These are phyloP conservation scores for Termitomyces sp. DNA, from an alignment of 768 basidiomycete genomes.

Conservation along the genomic window DNA sequence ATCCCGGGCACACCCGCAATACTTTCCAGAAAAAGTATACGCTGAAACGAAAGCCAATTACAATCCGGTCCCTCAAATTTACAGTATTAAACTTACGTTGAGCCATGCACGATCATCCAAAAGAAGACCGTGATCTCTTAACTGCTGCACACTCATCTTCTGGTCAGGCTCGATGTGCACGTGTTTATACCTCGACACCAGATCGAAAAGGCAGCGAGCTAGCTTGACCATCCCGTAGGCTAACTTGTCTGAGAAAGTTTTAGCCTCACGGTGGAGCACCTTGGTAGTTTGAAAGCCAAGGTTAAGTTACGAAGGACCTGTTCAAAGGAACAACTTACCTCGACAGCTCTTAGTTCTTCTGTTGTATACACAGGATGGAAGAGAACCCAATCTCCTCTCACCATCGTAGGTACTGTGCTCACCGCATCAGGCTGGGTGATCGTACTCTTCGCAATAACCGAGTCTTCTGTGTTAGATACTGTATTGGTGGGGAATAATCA, in stretches of 20 bases:
- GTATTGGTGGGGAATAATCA: neutral
- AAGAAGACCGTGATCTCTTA: conserved; percentile 68
- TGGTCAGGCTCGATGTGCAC: conserved; percentile 52
- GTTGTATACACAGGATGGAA: conserved; percentile 89
- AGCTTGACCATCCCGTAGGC: conserved; percentile 60
- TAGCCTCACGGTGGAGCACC: conserved; percentile 67
- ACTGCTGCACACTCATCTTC: conserved; percentile 65
- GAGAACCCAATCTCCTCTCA: conserved; percentile 82
- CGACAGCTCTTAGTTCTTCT: conserved; percentile 66
- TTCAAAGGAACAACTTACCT: conserved; percentile 34
- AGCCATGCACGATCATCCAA: conserved; percentile 78
- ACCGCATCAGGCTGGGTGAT: conserved; percentile 40
- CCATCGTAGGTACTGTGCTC: conserved; percentile 48
- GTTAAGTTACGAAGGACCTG: neutral
- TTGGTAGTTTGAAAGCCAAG: conserved; percentile 18
- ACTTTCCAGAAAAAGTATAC: conserved; percentile 67
- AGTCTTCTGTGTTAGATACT: conserved; percentile 7
- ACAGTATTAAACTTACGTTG: conserved; percentile 33
- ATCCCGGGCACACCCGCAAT: conserved; percentile 96
- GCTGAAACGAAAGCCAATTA: conserved; percentile 21
- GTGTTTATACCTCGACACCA: conserved; percentile 84
- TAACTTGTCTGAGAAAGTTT: conserved; percentile 66
- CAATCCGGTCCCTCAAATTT: neutral
- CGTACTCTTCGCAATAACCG: conserved; percentile 11
- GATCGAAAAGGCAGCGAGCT: conserved; percentile 67